These are phyloP conservation scores for Ceratorhiza oryzae-sativae DNA, from an alignment of 1,284 basidiomycete genomes.

Conservation along the genomic window DNA sequence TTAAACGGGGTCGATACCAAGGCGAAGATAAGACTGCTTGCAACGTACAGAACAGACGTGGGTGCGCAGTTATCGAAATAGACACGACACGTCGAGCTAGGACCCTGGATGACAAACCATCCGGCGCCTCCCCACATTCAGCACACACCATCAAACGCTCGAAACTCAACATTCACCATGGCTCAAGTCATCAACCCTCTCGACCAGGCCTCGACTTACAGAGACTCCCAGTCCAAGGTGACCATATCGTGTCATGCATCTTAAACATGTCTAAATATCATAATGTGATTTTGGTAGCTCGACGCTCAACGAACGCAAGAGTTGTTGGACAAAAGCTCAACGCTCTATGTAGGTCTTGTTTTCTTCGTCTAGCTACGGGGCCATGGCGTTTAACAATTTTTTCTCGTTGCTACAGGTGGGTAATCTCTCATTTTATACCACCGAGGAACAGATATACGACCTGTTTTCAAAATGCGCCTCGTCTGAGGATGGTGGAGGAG, in stretches of 20 bases:
- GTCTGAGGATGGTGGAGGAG: constrained; percentile 90
- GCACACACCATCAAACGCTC: background rate
- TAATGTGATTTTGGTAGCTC: background rate
- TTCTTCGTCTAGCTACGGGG: constrained; percentile 1
- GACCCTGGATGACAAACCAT: constrained; percentile 26
- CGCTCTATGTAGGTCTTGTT: constrained; percentile 68
- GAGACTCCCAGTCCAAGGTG: constrained; percentile 83
- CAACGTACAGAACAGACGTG: constrained; percentile 13
- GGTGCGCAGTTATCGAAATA: constrained; percentile 31
- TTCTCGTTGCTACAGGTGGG: constrained; percentile 71
- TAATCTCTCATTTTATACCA: constrained; percentile 97
- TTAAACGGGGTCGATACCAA: background rate
- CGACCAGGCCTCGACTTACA: constrained; percentile 95
- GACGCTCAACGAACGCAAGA: constrained; percentile 66
- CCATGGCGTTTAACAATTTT: constrained; percentile 29
- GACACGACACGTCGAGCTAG: constrained; percentile 39
- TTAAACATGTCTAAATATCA: background rate
- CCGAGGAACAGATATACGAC: constrained; percentile 99
- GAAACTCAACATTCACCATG: constrained; percentile 60
- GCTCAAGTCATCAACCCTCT: constrained; percentile 84
- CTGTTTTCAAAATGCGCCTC: constrained; percentile 92
- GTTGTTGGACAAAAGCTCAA: constrained; percentile 72
- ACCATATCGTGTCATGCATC: constrained; percentile 17
- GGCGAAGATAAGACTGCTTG: background rate
- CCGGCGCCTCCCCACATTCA: constrained; percentile 32